Percentiles rank a stretch among this genome's conserved stretches.
Conservation (phyloP, 1,284 basidiomycete genomes). For the Coriolopsis trogii region DNA sequence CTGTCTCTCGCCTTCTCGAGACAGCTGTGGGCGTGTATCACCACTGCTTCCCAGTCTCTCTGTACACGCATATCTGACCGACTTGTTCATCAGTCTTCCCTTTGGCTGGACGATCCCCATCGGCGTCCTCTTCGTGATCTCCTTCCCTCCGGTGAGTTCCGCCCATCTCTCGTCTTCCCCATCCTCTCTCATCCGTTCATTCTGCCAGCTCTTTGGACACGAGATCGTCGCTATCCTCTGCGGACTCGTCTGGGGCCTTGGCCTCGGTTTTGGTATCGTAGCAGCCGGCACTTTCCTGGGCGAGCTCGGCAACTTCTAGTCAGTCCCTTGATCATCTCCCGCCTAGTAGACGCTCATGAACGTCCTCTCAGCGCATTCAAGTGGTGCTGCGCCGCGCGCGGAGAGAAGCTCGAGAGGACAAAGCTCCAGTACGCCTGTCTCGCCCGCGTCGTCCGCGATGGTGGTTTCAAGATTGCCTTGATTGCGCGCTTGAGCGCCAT, state of each 20-base stretch:
- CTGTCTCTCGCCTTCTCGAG: no score
- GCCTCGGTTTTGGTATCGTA: constrained; percentile 69
- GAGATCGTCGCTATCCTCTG: constrained; percentile 77
- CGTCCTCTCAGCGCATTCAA: constrained; percentile 56
- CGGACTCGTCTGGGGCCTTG: constrained; percentile 78
- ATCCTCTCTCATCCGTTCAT: neutral
- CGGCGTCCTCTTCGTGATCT: constrained; percentile 75
- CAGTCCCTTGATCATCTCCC: constrained; percentile 28
- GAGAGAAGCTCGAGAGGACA: constrained; percentile 71
- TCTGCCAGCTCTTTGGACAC: constrained; percentile 66
- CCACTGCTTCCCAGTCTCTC: neutral
- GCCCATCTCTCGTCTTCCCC: no score
- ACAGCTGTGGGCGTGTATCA: neutral
- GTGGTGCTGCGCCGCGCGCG: constrained; percentile 62
- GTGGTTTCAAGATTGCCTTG: constrained; percentile 78
- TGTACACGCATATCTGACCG: neutral
- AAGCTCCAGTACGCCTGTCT: constrained; percentile 80
- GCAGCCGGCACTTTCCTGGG: constrained; percentile 68
- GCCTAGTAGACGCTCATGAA: neutral
- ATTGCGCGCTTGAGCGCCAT: constrained; percentile 80
- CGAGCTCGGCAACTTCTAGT: constrained; percentile 76
- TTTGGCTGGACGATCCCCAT: constrained; percentile 86
- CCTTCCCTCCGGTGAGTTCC: constrained; percentile 69
- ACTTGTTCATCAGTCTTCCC: constrained; percentile 29
- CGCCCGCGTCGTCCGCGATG: constrained; percentile 75